A percentile compares a stretch with the other conserved stretches of the same genome.
phyloP scores from a whole-genome alignment of 2,329 filamentous ascomycete genomes.

The Zymoseptoria crescenta region DNA sequence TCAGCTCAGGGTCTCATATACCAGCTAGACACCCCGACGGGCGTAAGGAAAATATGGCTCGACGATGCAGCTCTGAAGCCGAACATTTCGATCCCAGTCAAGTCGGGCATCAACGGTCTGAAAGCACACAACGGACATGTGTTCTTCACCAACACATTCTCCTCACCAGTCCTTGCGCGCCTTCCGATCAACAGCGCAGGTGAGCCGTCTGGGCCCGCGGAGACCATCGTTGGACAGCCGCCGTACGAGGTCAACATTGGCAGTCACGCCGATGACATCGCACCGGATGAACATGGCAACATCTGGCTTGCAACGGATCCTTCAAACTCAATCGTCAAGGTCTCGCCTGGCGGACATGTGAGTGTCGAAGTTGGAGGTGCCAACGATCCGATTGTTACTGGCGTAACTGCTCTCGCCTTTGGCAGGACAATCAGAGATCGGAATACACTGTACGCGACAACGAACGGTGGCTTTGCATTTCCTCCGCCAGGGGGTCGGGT shows the following conservation, averaged over 20 bases:
- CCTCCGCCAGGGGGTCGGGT: neutral
- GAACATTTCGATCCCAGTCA: constrained; percentile 4
- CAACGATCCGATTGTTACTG: constrained; percentile 4
- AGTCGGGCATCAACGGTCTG: constrained; percentile 15
- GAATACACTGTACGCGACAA: constrained; percentile 10
- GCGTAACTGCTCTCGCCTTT: constrained; percentile 11
- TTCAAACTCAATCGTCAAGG: constrained; percentile 12
- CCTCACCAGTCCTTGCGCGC: constrained; percentile 6
- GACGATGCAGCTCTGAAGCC: constrained; percentile 14
- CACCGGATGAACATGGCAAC: constrained; percentile 9
- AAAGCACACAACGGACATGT: constrained; percentile 6
- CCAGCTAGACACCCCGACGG: constrained; percentile 5
- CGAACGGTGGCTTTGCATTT: constrained; percentile 10
- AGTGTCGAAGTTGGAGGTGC: constrained; percentile 8
- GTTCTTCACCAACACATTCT: constrained; percentile 12
- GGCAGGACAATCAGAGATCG: constrained; percentile 6
- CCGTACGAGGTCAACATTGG: constrained; percentile 2
- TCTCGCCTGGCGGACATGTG: constrained; percentile 3
- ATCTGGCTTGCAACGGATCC: constrained; percentile 11
- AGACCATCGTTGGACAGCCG: constrained; percentile 4
- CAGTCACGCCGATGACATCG: constrained; percentile 10
- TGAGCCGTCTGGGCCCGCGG: constrained; percentile 3
- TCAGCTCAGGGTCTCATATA: constrained; percentile 9
- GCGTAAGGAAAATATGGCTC: constrained; percentile 3
- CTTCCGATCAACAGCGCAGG: constrained; percentile 2